phyloP scores from a whole-genome alignment of 106 monocot species.

The Gastrodia elata region DNA sequence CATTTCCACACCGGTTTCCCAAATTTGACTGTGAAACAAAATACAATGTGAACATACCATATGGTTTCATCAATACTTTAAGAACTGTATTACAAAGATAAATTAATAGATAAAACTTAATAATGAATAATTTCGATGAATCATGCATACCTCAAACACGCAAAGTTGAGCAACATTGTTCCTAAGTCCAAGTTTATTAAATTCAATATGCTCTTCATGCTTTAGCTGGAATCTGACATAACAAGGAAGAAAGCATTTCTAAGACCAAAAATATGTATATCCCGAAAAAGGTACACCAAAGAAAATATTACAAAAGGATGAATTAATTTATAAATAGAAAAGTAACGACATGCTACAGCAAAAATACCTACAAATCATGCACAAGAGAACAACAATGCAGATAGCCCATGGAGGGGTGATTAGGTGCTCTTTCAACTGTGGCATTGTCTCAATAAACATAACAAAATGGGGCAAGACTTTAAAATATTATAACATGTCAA shows the following conservation, averaged over 20 bases:
- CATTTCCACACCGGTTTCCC: conserved; percentile 19
- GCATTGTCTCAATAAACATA: background rate
- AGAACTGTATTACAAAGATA: background rate
- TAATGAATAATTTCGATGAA: background rate
- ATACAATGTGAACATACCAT: conserved; percentile 21
- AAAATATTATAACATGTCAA: background rate
- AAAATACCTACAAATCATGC: too few relatives aligned
- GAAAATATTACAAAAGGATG: background rate
- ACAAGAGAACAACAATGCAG: background rate
- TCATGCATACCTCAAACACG: conserved; percentile 65
- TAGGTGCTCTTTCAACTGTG: background rate
- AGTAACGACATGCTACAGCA: background rate
- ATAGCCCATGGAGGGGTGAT: background rate
- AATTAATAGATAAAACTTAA: background rate
- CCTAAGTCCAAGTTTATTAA: conserved; percentile 74
- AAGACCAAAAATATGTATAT: background rate
- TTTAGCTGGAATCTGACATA: conserved; percentile 53
- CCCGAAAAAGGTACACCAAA: background rate
- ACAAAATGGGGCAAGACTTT: background rate
- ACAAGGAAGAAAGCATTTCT: background rate
- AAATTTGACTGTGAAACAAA: conserved; percentile 53
- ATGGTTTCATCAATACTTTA: too few relatives aligned
- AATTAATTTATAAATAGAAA: background rate
- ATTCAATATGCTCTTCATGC: conserved; percentile 86
- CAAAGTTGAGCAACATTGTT: conserved; percentile 98